Conservation (phyloP, 805 yeast genomes). For the Metschnikowia drakensbergensis region DNA sequence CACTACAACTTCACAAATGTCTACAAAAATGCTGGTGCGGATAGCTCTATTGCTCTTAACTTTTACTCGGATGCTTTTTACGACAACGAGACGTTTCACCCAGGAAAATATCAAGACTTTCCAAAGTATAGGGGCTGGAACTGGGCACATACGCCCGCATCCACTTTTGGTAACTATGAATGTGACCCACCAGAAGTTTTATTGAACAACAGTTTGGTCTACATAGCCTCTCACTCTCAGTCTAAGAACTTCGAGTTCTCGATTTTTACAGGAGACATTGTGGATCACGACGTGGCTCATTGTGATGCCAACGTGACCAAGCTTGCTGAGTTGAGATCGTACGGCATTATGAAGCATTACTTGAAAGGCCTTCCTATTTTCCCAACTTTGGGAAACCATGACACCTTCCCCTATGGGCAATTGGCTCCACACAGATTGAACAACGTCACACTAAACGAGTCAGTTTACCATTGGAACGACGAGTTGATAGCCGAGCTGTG, state of each 20-base stretch:
- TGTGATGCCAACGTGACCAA: slow-evolving; percentile 60
- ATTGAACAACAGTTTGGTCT: slow-evolving; percentile 53
- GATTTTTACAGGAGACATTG: slow-evolving; percentile 70
- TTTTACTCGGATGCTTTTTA: slow-evolving; percentile 33
- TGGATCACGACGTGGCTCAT: slow-evolving; percentile 58
- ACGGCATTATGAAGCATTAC: slow-evolving; percentile 51
- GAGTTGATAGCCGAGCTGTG: slow-evolving; percentile 36
- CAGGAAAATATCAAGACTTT: slow-evolving; percentile 34
- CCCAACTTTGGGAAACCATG: slow-evolving; percentile 68
- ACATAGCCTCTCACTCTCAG: slow-evolving; percentile 33
- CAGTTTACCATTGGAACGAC: slow-evolving; percentile 35
- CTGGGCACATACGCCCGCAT: slow-evolving; percentile 49
- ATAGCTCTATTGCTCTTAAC: slow-evolving; percentile 16
- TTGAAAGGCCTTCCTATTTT: slow-evolving; percentile 54
- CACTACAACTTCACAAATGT: slow-evolving; percentile 30
- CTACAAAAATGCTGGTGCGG: slow-evolving; percentile 18
- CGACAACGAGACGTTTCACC: slow-evolving; percentile 22
- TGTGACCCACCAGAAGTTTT: slow-evolving; percentile 67
- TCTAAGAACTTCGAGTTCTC: slow-evolving; percentile 52
- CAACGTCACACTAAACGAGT: slow-evolving; percentile 14
- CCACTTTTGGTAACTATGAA: slow-evolving; percentile 55
- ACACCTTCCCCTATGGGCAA: slow-evolving; percentile 69
- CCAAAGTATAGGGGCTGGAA: slow-evolving; percentile 24
- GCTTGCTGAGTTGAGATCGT: slow-evolving; percentile 68
- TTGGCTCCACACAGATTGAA: slow-evolving; percentile 44